These are phyloP conservation scores for Mycena galericulata DNA, from an alignment of 768 basidiomycete species.

Conservation along the genomic window DNA sequence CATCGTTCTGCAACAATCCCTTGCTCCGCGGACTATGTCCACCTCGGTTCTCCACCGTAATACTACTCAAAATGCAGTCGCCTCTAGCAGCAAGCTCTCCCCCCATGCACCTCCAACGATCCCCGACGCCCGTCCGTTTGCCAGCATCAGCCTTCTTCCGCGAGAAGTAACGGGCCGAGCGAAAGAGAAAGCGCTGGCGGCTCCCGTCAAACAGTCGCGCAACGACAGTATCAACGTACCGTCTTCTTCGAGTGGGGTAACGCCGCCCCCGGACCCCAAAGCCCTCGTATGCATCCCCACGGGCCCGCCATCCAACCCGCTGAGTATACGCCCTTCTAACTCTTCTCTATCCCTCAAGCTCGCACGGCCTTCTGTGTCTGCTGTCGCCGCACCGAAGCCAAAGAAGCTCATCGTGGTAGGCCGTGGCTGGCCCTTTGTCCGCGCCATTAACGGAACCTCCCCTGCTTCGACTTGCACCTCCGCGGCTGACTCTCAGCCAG, in stretches of 20 bases:
- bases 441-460: neutral
- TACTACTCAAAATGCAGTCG: constrained; percentile 44
- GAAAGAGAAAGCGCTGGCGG: neutral
- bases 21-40: neutral
- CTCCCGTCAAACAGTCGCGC: neutral
- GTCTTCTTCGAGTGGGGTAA: neutral
- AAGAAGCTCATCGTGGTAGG: constrained; percentile 29
- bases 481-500: neutral
- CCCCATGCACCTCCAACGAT: constrained; percentile 10
- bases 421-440: constrained; percentile 21
- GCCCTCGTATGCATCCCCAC: constrained; percentile 53
- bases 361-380: neutral
- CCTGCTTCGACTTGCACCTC: neutral
- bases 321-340: constrained; percentile 64
- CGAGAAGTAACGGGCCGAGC: neutral
- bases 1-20: neutral
- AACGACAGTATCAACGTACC: neutral
- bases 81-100: constrained; percentile 52
- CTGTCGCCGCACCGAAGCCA: constrained; percentile 30
- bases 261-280: constrained; percentile 52
- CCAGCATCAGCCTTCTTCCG: constrained; percentile 2
- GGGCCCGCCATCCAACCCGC: constrained; percentile 62
- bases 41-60: neutral
- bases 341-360: neutral
- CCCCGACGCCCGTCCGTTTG: neutral